Evolutionary conservation across 495 filamentous ascomycete species (phyloP).

Genomic region (Hyaloscypha hepaticicola): DNA sequence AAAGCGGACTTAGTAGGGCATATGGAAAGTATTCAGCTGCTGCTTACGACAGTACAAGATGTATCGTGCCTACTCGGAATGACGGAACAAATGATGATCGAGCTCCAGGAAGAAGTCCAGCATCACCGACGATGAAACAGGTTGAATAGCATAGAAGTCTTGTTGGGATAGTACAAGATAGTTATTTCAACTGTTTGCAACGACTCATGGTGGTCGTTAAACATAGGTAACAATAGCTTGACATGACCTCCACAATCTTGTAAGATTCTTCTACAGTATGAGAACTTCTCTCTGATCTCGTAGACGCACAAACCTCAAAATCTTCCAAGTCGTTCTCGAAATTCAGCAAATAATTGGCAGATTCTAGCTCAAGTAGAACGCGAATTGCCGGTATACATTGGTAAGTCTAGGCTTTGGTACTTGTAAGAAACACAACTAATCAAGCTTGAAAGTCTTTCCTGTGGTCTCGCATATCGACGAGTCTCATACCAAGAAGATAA

Average conservation of each 20-base stretch:
- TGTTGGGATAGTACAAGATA: slow-evolving; percentile 18
- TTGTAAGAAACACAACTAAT: slow-evolving; percentile 6
- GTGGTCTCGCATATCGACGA: too few species aligned
- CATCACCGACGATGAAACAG: slow-evolving; percentile 5
- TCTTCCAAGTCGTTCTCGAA: slow-evolving; percentile 29
- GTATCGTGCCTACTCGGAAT: neutral
- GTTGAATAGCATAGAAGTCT: slow-evolving; percentile 11
- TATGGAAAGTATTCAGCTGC: slow-evolving; percentile 31
- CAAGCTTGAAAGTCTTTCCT: too few species aligned
- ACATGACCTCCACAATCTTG: slow-evolving; percentile 3
- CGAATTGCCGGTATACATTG: slow-evolving; percentile 35
- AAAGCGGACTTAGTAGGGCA: slow-evolving; percentile 30
- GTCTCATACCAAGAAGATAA: too few species aligned
- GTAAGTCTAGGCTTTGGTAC: slow-evolving; percentile 15
- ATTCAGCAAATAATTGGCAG: slow-evolving; percentile 29
- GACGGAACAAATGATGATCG: neutral
- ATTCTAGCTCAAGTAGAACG: slow-evolving; percentile 35
- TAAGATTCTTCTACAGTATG: neutral
- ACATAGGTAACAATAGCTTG: neutral
- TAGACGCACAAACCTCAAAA: slow-evolving; percentile 30
- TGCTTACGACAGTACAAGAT: slow-evolving; percentile 30
- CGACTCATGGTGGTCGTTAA: neutral
- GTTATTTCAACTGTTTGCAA: slow-evolving; percentile 20
- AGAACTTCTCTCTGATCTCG: neutral
- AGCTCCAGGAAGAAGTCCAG: neutral